A percentile compares a stretch with the other conserved stretches of the same genome.
These are phyloP conservation scores for Chamaenerion angustifolium DNA, from an alignment of 345 rosid species.

Conservation along the genomic window DNA sequence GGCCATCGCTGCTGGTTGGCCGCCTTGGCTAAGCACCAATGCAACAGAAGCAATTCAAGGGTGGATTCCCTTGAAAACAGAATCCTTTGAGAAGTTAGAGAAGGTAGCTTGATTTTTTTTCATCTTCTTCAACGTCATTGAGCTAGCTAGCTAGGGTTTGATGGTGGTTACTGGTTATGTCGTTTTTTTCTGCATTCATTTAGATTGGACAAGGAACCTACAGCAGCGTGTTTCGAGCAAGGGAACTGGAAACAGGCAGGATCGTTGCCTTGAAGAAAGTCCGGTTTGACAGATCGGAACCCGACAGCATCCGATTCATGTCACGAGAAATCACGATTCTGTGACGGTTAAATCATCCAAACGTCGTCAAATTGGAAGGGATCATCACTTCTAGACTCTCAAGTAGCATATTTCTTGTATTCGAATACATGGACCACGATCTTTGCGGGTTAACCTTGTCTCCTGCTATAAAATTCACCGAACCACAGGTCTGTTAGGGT, in stretches of 20 bases:
- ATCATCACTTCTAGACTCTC: slow-evolving; percentile 26
- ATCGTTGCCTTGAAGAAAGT: slow-evolving; percentile 33
- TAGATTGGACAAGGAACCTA: slow-evolving; percentile 38
- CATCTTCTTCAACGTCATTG: too few relatives aligned
- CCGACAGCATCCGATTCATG: slow-evolving; percentile 31
- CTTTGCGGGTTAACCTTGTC: slow-evolving; percentile 24
- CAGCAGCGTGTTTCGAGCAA: slow-evolving; percentile 29
- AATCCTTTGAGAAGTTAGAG: slow-evolving; percentile 30
- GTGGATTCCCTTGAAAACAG: slow-evolving; percentile 27
- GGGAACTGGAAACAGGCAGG: slow-evolving; percentile 24
- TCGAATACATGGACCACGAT: slow-evolving; percentile 35
- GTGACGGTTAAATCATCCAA: slow-evolving; percentile 25
- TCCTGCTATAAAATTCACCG: slow-evolving; percentile 17
- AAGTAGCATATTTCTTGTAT: slow-evolving; percentile 23
- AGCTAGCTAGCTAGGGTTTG: neutral
- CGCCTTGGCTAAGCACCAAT: slow-evolving; percentile 28
- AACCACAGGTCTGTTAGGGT: slow-evolving; percentile 18
- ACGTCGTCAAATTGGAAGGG: slow-evolving; percentile 31
- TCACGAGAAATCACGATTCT: slow-evolving; percentile 28
- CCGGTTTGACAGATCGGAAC: slow-evolving; percentile 28
- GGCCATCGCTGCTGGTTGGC: slow-evolving; percentile 24
- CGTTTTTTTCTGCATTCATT: neutral
- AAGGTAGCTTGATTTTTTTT: slow-evolving; percentile 21
- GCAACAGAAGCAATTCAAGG: slow-evolving; percentile 31
- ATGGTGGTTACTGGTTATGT: neutral